A percentile compares a stretch with the other conserved stretches of the same genome.
phyloP scores from a whole-genome alignment of 2,329 filamentous ascomycete genomes.

The Colletotrichum tropicicola region DNA sequence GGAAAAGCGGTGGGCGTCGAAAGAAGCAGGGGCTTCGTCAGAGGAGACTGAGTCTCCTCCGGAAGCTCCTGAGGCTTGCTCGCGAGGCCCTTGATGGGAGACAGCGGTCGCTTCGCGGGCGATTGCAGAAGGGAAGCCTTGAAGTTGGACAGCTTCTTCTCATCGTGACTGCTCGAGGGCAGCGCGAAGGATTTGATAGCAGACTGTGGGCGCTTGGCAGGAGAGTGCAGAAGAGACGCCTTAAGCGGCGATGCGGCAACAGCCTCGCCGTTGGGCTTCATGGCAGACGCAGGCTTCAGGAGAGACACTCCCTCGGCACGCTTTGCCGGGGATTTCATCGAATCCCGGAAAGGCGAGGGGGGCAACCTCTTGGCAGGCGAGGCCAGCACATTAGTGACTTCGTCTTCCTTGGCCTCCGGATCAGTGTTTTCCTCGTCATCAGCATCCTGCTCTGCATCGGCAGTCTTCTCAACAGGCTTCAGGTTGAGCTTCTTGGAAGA shows the following conservation, averaged over 20 bases:
- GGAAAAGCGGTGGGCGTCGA: slow-evolving; percentile 37
- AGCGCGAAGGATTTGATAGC: slow-evolving; percentile 49
- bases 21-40: slow-evolving; percentile 47
- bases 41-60: slow-evolving; percentile 37
- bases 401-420: slow-evolving; percentile 18
- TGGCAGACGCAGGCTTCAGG: slow-evolving; percentile 39
- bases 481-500: slow-evolving; percentile 46
- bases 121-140: slow-evolving; percentile 61
- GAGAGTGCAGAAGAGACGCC: slow-evolving; percentile 54
- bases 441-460: slow-evolving; percentile 30
- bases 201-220: slow-evolving; percentile 59
- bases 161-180: slow-evolving; percentile 36
- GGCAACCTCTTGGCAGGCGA: slow-evolving; percentile 67
- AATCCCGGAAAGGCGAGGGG: slow-evolving; percentile 62
- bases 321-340: slow-evolving; percentile 65
- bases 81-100: slow-evolving; percentile 50
- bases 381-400: slow-evolving; percentile 47
- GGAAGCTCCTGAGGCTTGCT: slow-evolving; percentile 33
- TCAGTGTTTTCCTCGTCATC: slow-evolving; percentile 29
- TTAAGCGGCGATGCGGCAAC: slow-evolving; percentile 45
- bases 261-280: slow-evolving; percentile 35
- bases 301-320: slow-evolving; percentile 53
- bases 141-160: slow-evolving; percentile 47
- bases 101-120: slow-evolving; percentile 58
- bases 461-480: slow-evolving; percentile 27